These are phyloP conservation scores for Phyllosticta paracitricarpa DNA, from an alignment of 2,329 filamentous ascomycete genomes.

Conservation along the genomic window DNA sequence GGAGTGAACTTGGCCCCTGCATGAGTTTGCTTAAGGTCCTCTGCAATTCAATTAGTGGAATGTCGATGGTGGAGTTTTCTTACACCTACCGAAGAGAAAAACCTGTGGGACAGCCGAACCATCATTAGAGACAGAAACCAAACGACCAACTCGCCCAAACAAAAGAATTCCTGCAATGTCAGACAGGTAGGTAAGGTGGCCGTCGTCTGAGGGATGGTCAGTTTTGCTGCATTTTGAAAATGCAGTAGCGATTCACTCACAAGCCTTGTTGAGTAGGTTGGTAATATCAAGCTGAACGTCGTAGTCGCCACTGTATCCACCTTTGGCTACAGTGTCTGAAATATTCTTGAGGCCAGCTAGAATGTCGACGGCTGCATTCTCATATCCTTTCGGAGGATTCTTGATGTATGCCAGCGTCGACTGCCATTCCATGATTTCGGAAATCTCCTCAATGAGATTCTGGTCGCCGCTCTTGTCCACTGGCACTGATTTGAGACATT, in stretches of 20 bases:
- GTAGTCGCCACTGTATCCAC: slow-evolving; percentile 29
- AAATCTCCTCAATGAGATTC: slow-evolving; percentile 25
- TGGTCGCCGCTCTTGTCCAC: slow-evolving; percentile 24
- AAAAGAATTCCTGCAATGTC: not conserved
- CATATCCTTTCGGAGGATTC: slow-evolving; percentile 26
- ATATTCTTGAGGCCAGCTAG: slow-evolving; percentile 27
- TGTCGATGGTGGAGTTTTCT: too few relatives aligned
- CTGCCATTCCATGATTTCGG: slow-evolving; percentile 29
- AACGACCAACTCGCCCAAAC: slow-evolving; percentile 14
- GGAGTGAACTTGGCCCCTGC: slow-evolving; percentile 22
- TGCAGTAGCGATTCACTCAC: slow-evolving; percentile 7
- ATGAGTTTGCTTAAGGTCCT: slow-evolving; percentile 20
- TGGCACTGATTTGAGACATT: slow-evolving; percentile 28
- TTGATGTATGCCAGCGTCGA: slow-evolving; percentile 31
- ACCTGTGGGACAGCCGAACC: slow-evolving; percentile 27
- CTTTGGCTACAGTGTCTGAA: slow-evolving; percentile 19
- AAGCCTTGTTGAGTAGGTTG: not conserved
- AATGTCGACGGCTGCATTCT: slow-evolving; percentile 29
- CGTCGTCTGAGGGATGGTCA: not conserved
- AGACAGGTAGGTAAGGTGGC: not conserved
- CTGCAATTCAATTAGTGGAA: slow-evolving; percentile 3
- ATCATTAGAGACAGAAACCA: slow-evolving; percentile 27
- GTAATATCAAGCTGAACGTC: slow-evolving; percentile 26
- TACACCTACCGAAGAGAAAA: slow-evolving; percentile 16
- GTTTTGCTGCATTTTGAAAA: not conserved